These are phyloP conservation scores for Neonothopanus nambi DNA, from an alignment of 1,284 basidiomycete species.

Conservation along the genomic window DNA sequence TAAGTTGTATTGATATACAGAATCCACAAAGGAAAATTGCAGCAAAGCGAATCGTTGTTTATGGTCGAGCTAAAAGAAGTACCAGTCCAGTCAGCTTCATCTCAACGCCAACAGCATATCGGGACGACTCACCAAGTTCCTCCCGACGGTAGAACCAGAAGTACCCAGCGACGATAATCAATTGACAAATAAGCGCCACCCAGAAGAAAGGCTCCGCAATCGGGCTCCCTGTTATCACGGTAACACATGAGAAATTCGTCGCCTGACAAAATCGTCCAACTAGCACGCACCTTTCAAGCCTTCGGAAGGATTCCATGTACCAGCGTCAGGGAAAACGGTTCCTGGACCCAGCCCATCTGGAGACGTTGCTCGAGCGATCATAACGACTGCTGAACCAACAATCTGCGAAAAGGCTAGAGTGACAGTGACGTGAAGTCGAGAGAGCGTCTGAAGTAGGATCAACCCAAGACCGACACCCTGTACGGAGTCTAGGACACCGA, in stretches of 20 bases:
- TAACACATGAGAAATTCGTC: conserved; percentile 72
- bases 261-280: conserved; percentile 85
- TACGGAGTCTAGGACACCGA: conserved; percentile 88
- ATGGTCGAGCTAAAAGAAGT: too few relatives aligned
- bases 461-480: conserved; percentile 93
- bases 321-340: conserved; percentile 89
- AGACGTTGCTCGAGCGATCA: conserved; percentile 85
- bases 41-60: too few relatives aligned
- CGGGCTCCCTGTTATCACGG: conserved; percentile 41
- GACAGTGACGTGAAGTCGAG: conserved; percentile 89
- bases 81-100: too few relatives aligned
- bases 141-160: conserved; percentile 95
- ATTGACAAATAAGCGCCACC: conserved; percentile 78
- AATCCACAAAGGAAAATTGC: too few relatives aligned
- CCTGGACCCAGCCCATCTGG: conserved; percentile 82
- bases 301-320: conserved; percentile 80
- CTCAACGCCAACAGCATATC: too few relatives aligned
- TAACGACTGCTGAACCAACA: conserved; percentile 80
- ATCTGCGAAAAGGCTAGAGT: conserved; percentile 87
- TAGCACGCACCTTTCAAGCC: conserved; percentile 73
- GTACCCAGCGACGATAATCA: conserved; percentile 87
- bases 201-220: conserved; percentile 85
- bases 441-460: conserved; percentile 90
- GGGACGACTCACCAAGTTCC: conserved; percentile 60
- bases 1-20: too few relatives aligned